Evolutionary conservation across 164 flowering plant genomes (phyloP), one percentile per base, ranked within the genome.

Genomic region (Tetracentron sinense): DNA sequence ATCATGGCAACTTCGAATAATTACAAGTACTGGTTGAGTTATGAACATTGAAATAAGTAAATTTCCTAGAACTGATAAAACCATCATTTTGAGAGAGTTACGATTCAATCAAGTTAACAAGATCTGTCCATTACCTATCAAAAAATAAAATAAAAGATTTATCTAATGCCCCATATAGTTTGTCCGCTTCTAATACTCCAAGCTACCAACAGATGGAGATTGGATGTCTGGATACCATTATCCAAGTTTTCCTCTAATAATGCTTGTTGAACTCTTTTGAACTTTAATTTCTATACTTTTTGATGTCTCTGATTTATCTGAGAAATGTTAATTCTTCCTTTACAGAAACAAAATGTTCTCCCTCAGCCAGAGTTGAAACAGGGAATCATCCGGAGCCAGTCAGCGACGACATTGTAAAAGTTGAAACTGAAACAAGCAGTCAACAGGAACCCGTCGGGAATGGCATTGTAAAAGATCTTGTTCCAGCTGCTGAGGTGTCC

Each of bases 391-490:
- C 47, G 16, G 81, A 71, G 62, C 63, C 74, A 1, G 57, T 66
- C 20, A 70, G 66, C 14, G 11, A 38, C 38, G 26, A 19, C 16
- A 19, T 72, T 62, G 38, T 90, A 88, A 92, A 84, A 75, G 73
- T 75, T 35, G 76, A 77, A 80, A 56, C 65, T 2, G 81, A 68
- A 58, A n/a, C 67, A 19, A 60, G 53, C 46, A 62, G 60, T 68
- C 79, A 66, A 57, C 80, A 54, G 19, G 81, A 71, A 64, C 63
- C 74, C 1, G 55, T 67, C 20, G 69, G 66, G 67, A 87, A 85
- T 68, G 81, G 85, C 44, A 60, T 69, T 46, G 49, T 71, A 20
- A 76, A 68, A 74, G 20, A 72, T 42, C 68, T 33, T 31, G 44
- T 61, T 67, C 72, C 76, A 59, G 64, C 76, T 10, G n/a, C 70